Percentiles rank a stretch among this genome's conserved stretches.
These are phyloP conservation scores for Tolypocladium amazonense DNA, from an alignment of 2,329 filamentous ascomycete genomes.

Conservation along the genomic window DNA sequence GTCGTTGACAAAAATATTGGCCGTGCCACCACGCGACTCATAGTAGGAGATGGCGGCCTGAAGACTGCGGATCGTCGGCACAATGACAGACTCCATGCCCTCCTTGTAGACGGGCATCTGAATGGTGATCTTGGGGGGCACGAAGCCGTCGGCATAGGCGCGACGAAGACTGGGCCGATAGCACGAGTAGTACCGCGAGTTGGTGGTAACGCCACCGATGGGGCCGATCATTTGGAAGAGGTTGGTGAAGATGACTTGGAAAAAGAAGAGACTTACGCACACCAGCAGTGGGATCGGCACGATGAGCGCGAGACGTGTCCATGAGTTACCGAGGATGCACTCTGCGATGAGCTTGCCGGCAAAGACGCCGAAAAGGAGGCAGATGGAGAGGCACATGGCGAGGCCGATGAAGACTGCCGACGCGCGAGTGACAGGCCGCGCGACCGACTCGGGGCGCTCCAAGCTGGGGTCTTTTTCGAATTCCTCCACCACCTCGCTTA, in stretches of 20 bases:
- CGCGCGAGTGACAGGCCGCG: constrained; percentile 25
- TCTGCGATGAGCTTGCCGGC: constrained; percentile 25
- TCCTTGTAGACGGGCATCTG: constrained; percentile 31
- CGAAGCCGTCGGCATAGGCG: constrained; percentile 19
- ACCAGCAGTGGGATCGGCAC: constrained; percentile 24
- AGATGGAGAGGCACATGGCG: constrained; percentile 23
- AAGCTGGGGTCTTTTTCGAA: constrained; percentile 13
- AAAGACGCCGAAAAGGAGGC: constrained; percentile 26
- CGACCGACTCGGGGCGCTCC: constrained; percentile 25
- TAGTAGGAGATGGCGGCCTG: constrained; percentile 39
- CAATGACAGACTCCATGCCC: constrained; percentile 30
- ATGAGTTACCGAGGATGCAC: constrained; percentile 25
- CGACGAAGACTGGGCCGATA: constrained; percentile 21
- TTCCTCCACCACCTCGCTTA: constrained; percentile 12
- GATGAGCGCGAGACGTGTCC: constrained; percentile 25
- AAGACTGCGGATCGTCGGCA: constrained; percentile 36
- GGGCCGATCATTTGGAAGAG: constrained; percentile 38
- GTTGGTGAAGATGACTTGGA: constrained; percentile 27
- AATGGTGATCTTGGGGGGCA: constrained; percentile 22
- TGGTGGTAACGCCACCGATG: constrained; percentile 29
- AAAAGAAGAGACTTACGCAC: constrained; percentile 27
- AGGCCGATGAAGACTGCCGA: constrained; percentile 27
- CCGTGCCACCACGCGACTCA: constrained; percentile 32
- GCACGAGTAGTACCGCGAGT: constrained; percentile 34
- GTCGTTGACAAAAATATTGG: constrained; percentile 50